phyloP scores from a whole-genome alignment of 495 filamentous ascomycete species.

The Pseudomonodictys pantanalensis region DNA sequence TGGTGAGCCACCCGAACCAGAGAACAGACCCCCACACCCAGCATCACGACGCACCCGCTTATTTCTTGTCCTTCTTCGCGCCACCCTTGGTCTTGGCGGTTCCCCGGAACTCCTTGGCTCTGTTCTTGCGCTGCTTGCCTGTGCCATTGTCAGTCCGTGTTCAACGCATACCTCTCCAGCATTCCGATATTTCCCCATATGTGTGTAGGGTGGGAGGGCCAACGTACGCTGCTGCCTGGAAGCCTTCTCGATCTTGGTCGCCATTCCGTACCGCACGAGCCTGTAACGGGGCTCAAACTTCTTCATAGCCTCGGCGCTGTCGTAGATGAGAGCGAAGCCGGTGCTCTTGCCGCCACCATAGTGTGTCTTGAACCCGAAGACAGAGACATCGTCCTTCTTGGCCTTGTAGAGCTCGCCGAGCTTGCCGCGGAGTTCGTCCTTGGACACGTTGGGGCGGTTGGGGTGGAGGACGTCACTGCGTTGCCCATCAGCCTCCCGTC shows the following conservation, averaged over 20 bases:
- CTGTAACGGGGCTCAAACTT: conserved; percentile 99
- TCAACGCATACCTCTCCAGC: conserved; percentile 11
- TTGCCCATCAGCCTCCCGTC: conserved; percentile 29
- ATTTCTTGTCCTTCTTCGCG: conserved; percentile 61
- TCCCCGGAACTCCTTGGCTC: conserved; percentile 95
- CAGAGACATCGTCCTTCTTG: conserved; percentile 91
- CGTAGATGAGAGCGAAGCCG: conserved; percentile 98
- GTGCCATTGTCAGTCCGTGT: conserved; percentile 49
- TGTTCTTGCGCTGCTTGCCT: conserved; percentile 99
- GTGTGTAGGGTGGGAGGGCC: conserved; percentile 2
- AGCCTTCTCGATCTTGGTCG: conserved; percentile 90
- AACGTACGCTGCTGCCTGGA: conserved; percentile 97
- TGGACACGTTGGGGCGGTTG: conserved; percentile 94
- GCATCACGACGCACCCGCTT: conserved; percentile 27
- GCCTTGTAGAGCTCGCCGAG: conserved; percentile 95
- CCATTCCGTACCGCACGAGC: conserved; percentile 85
- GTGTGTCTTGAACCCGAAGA: conserved; percentile 97
- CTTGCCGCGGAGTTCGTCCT: conserved; percentile 95
- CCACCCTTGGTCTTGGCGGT: conserved; percentile 87
- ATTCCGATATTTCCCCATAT: background rate
- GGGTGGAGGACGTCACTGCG: conserved; percentile 98
- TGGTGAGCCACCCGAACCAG: conserved; percentile 14
- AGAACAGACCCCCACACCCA: conserved; percentile 10
- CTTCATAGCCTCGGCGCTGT: conserved; percentile 94
- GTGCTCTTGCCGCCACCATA: conserved; percentile 99